phyloP scores from a whole-genome alignment of 495 filamentous ascomycete species.

The Annulohypoxylon bovei region DNA sequence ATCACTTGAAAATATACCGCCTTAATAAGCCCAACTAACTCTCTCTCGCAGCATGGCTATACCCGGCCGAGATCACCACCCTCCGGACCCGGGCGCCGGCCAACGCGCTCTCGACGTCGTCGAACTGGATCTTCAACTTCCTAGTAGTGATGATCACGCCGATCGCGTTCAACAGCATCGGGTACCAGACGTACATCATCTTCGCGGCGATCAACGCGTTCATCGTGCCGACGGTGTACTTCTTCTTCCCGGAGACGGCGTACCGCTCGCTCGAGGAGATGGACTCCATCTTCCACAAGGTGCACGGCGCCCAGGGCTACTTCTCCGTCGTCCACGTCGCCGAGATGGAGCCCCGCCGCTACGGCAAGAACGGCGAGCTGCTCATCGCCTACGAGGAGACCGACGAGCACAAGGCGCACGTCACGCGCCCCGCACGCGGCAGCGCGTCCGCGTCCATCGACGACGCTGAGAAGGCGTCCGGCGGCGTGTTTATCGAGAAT shows the following conservation, averaged over 20 bases:
- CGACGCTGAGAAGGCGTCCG: constrained; percentile 39
- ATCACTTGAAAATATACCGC: no score
- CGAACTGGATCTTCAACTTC: constrained; percentile 70
- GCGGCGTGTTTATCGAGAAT: constrained; percentile 27
- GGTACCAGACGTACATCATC: constrained; percentile 79
- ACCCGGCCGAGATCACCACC: constrained; percentile 78
- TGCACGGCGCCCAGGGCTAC: constrained; percentile 54
- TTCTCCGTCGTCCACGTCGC: constrained; percentile 71
- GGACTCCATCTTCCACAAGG: constrained; percentile 78
- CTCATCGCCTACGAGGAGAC: constrained; percentile 67
- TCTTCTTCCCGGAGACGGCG: constrained; percentile 81
- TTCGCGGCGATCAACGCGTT: constrained; percentile 80
- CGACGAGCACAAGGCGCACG: constrained; percentile 47
- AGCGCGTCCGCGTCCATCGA: constrained; percentile 22
- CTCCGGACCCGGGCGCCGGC: constrained; percentile 77
- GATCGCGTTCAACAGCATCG: constrained; percentile 71
- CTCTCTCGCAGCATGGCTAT: constrained; percentile 59
- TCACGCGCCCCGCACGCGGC: constrained; percentile 16
- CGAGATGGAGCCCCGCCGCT: constrained; percentile 69
- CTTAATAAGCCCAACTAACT: constrained; percentile 1
- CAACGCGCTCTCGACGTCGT: constrained; percentile 75
- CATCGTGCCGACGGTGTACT: constrained; percentile 75
- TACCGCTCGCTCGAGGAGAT: constrained; percentile 79
- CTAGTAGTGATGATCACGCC: constrained; percentile 70
- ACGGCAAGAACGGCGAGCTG: constrained; percentile 75